phyloP scores from a whole-genome alignment of 139 green algal genomes.

The Tetraselmis chui region DNA sequence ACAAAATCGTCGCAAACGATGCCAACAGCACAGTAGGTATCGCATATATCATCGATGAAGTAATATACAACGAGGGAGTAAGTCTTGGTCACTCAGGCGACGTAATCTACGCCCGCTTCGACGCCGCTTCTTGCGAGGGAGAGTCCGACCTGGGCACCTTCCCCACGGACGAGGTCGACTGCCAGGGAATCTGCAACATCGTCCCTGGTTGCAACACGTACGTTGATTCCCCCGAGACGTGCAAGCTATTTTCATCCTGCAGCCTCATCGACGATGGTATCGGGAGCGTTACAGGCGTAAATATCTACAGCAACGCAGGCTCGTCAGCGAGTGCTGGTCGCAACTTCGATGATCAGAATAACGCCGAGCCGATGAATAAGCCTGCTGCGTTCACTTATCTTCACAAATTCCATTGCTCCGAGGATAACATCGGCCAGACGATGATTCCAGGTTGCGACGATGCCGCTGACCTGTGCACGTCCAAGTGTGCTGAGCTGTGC shows the following conservation, averaged over 20 bases:
- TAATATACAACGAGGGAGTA: background rate
- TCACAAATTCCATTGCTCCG: background rate
- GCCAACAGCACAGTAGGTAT: background rate
- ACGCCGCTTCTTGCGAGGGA: background rate
- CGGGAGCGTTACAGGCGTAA: background rate
- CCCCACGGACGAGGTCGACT: background rate
- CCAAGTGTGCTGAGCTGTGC: background rate
- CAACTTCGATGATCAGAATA: background rate
- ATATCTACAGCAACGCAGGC: background rate
- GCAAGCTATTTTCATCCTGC: background rate
- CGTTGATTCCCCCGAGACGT: background rate
- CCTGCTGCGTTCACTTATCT: background rate
- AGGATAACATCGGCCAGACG: background rate
- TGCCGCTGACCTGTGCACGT: background rate
- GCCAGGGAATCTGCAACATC: background rate
- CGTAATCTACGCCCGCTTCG: background rate
- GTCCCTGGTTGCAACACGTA: background rate
- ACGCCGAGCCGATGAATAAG: too few species aligned
- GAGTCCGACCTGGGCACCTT: background rate
- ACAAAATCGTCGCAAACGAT: background rate
- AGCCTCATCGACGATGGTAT: background rate
- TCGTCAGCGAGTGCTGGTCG: background rate
- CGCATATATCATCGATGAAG: background rate
- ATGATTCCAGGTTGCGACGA: background rate
- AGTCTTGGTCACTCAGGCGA: background rate